Percentiles rank a stretch among this genome's conserved stretches.
These are phyloP conservation scores for Sporothrix protearum DNA, from an alignment of 2,329 filamentous ascomycete genomes.

Conservation along the genomic window DNA sequence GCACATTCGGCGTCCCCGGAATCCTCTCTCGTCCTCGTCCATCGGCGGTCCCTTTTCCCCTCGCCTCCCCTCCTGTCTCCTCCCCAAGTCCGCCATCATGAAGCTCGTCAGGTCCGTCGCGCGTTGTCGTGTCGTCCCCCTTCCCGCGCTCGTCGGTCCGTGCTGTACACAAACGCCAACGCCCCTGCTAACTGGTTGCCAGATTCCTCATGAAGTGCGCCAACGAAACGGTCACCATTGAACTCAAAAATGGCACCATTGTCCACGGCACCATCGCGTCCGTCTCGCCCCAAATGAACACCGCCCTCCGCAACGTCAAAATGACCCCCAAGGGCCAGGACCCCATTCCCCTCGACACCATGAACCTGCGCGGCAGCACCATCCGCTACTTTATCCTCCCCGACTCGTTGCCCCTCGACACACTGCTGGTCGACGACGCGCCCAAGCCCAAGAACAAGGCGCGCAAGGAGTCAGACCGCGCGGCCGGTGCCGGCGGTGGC, in stretches of 20 bases:
- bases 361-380: conserved; percentile 94
- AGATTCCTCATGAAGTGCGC: conserved; percentile 99
- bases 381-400: conserved; percentile 97
- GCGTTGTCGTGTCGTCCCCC: too few relatives aligned
- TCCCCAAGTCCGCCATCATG: conserved; percentile 58
- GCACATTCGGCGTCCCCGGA: background rate
- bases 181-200: conserved; percentile 34
- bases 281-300: conserved; percentile 98
- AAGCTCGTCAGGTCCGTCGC: conserved; percentile 87
- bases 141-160: background rate
- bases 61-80: background rate
- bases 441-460: conserved; percentile 99
- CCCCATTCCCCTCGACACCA: conserved; percentile 82
- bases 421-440: conserved; percentile 89
- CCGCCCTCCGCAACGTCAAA: conserved; percentile 89
- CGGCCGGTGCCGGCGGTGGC: conserved; percentile 45
- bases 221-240: conserved; percentile 97
- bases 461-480: conserved; percentile 76
- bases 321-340: conserved; percentile 90
- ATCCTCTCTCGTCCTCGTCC: background rate
- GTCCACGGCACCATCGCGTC: conserved; percentile 95
- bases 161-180: conserved; percentile 27
- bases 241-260: conserved; percentile 98
- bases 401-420: conserved; percentile 91
- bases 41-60: background rate